Conservation (phyloP, 1,284 basidiomycete species). For the Rhizoctonia solani region DNA sequence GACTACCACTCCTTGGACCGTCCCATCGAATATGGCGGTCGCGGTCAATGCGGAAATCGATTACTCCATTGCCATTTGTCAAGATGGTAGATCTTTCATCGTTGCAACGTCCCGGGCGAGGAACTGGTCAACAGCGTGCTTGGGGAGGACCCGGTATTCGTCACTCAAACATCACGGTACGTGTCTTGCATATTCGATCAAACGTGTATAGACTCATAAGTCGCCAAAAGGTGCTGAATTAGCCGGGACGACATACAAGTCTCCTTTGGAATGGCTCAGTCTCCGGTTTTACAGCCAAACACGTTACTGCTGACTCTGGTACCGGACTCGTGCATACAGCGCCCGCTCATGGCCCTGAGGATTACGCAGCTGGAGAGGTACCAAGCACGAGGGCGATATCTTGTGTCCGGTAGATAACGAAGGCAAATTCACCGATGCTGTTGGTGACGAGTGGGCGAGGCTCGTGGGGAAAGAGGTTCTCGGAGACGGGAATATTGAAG, state of each 20-base stretch:
- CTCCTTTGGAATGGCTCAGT: conserved; percentile 70
- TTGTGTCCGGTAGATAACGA: conserved; percentile 80
- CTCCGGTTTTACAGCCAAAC: conserved; percentile 52
- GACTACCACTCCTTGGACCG: conserved; percentile 99
- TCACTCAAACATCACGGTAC: conserved; percentile 58
- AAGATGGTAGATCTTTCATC: conserved; percentile 54
- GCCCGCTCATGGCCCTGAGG: conserved; percentile 93
- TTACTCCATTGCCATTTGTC: conserved; percentile 65
- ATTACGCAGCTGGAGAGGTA: conserved; percentile 76
- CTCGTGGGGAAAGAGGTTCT: conserved; percentile 78
- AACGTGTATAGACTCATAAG: conserved; percentile 1
- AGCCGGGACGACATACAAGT: conserved; percentile 65
- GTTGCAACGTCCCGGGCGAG: conserved; percentile 68
- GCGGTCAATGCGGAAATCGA: conserved; percentile 75
- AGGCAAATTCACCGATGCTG: conserved; percentile 70
- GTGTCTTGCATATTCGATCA: background rate
- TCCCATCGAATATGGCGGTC: conserved; percentile 95
- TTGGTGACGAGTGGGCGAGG: conserved; percentile 47
- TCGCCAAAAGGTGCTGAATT: conserved; percentile 61
- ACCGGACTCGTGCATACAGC: conserved; percentile 97
- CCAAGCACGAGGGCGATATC: conserved; percentile 43
- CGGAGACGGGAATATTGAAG: conserved; percentile 65
- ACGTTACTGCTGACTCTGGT: conserved; percentile 89
- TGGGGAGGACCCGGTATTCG: conserved; percentile 56
- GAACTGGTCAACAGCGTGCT: conserved; percentile 51